These are phyloP conservation scores for Xerocomus spinulosus DNA, from an alignment of 768 basidiomycete genomes.

Conservation along the genomic window DNA sequence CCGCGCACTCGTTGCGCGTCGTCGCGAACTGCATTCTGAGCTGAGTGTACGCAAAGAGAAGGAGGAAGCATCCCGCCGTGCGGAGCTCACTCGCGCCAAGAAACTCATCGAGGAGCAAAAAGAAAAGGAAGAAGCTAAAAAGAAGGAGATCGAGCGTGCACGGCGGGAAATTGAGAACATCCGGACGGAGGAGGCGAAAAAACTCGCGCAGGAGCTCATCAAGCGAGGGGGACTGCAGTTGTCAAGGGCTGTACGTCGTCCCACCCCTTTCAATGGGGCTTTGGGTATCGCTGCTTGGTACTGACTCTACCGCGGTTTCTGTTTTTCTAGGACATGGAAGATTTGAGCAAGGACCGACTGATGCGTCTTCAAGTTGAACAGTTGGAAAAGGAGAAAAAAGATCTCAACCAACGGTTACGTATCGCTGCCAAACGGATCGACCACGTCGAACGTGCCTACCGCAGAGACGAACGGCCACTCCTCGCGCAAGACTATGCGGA, in stretches of 20 bases:
- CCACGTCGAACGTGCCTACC: slow-evolving; percentile 90
- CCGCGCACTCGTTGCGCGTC: slow-evolving; percentile 77
- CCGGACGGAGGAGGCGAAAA: slow-evolving; percentile 70
- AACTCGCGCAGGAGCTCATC: slow-evolving; percentile 78
- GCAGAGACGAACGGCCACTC: slow-evolving; percentile 87
- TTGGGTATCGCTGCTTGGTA: too few species aligned
- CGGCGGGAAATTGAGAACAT: slow-evolving; percentile 61
- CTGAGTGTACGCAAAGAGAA: slow-evolving; percentile 81
- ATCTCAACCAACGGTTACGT: slow-evolving; percentile 74
- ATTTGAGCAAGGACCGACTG: slow-evolving; percentile 79
- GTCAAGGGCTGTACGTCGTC: slow-evolving; percentile 65
- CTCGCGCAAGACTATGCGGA: slow-evolving; percentile 79
- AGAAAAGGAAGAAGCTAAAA: slow-evolving; percentile 54
- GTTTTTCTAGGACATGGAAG: slow-evolving; percentile 87
- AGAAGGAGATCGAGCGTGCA: slow-evolving; percentile 75
- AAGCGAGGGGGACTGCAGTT: slow-evolving; percentile 72
- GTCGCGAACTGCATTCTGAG: slow-evolving; percentile 81
- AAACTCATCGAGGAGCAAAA: slow-evolving; percentile 65
- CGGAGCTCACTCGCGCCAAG: slow-evolving; percentile 60
- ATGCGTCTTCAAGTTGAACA: slow-evolving; percentile 91
- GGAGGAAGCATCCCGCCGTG: slow-evolving; percentile 76
- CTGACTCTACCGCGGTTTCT: neutral
- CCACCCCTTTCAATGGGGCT: too few species aligned
- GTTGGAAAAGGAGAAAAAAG: slow-evolving; percentile 94
- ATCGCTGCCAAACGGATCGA: slow-evolving; percentile 87